Percentiles rank a stretch among this genome's conserved stretches.
phyloP scores from a whole-genome alignment of 192 early-diverging fungal genomes.

The Dissophora ornata region DNA sequence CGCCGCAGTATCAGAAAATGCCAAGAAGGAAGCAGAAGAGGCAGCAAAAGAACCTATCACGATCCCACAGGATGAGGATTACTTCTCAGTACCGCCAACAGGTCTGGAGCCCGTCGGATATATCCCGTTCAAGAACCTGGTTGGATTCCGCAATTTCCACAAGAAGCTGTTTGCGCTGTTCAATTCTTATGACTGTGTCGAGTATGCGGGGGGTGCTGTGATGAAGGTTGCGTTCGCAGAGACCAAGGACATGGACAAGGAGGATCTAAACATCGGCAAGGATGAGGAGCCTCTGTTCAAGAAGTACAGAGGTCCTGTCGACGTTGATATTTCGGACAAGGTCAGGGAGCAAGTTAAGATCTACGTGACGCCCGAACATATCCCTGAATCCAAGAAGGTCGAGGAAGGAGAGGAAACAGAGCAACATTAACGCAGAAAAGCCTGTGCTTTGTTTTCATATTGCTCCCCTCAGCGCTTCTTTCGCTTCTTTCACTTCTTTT shows the following conservation, averaged over 20 bases:
- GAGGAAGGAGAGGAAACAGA: neutral
- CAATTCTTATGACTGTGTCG: conserved; percentile 59
- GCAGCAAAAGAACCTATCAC: conserved; percentile 6
- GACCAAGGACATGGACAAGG: conserved; percentile 54
- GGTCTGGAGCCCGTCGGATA: conserved; percentile 44
- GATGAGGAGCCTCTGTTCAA: conserved; percentile 56
- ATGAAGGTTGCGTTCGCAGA: conserved; percentile 70
- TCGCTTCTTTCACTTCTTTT: too few relatives aligned
- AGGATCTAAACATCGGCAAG: conserved; percentile 52
- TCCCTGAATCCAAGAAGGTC: conserved; percentile 28
- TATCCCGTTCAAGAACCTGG: conserved; percentile 30
- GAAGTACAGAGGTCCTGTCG: conserved; percentile 48
- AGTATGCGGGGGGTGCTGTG: conserved; percentile 56
- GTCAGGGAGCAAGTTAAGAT: conserved; percentile 48
- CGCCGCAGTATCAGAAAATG: neutral
- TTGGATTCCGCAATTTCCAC: conserved; percentile 55
- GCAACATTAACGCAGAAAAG: neutral
- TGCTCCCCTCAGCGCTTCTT: too few relatives aligned
- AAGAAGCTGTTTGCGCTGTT: conserved; percentile 56
- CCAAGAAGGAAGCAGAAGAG: neutral
- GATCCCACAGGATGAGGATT: conserved; percentile 47
- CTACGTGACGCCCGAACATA: conserved; percentile 34
- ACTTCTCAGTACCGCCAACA: conserved; percentile 51
- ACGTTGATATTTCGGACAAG: conserved; percentile 34
- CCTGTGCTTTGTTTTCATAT: too few relatives aligned